Evolutionary conservation across 768 basidiomycete genomes (phyloP).

Genomic region (Boletus reticuloceps): DNA sequence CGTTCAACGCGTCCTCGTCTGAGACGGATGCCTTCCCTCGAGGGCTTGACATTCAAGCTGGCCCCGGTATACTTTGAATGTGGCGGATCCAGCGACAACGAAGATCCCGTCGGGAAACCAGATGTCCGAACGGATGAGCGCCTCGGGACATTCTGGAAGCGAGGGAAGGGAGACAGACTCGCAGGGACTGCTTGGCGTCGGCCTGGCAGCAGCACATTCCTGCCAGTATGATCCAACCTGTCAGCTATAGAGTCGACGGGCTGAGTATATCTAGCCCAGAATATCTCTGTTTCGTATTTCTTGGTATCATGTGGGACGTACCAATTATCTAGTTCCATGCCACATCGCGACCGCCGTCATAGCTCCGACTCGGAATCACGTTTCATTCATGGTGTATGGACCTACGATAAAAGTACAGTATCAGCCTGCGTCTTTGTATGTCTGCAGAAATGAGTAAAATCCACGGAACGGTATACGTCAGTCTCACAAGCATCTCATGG

Average conservation of each 20-base stretch:
- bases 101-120: constrained; percentile 77
- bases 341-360: background rate
- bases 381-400: constrained; percentile 5
- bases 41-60: constrained; percentile 51
- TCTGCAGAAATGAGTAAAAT: background rate
- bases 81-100: constrained; percentile 53
- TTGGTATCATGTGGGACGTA: background rate
- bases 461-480: background rate
- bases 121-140: constrained; percentile 50
- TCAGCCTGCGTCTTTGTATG: background rate
- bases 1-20: constrained; percentile 5
- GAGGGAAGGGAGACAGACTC: constrained; percentile 20
- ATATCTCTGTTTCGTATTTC: background rate
- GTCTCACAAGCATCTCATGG: constrained; percentile 5
- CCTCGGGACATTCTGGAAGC: constrained; percentile 12
- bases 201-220: background rate
- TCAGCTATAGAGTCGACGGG: background rate
- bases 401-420: constrained; percentile 10
- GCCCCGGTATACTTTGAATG: constrained; percentile 74
- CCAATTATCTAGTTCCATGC: background rate
- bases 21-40: background rate
- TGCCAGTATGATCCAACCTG: background rate
- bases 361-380: background rate
- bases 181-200: constrained; percentile 8
- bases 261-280: background rate